These are phyloP conservation scores for Solanum hybrid DNA, from an alignment of 305 asterid species.

Conservation along the genomic window DNA sequence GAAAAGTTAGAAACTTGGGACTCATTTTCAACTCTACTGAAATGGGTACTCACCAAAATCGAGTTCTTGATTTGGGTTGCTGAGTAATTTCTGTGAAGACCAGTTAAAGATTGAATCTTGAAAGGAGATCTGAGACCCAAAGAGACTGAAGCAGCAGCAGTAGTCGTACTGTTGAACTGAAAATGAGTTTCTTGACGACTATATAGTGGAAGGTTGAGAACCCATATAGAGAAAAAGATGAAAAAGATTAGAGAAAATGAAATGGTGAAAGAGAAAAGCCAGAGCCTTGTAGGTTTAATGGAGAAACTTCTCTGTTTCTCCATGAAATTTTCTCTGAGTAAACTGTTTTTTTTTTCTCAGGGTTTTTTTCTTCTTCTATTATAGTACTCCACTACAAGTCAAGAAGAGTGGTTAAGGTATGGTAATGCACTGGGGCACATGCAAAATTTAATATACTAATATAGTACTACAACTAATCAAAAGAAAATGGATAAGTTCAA, in stretches of 20 bases:
- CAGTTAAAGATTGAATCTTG: conserved; percentile 12
- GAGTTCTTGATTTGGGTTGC: conserved; percentile 17
- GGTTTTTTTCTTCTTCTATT: background rate
- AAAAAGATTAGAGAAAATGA: conserved; percentile 38
- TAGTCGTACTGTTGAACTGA: conserved; percentile 17
- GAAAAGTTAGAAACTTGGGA: conserved; percentile 17
- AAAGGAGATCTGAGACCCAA: background rate
- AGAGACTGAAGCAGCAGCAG: background rate
- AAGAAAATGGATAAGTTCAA: background rate
- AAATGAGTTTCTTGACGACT: conserved; percentile 23
- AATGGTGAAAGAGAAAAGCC: conserved; percentile 43
- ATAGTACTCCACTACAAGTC: background rate
- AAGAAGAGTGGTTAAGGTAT: background rate
- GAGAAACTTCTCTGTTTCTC: conserved; percentile 66
- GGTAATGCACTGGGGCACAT: background rate
- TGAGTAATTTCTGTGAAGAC: conserved; percentile 16
- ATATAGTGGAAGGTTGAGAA: conserved; percentile 31
- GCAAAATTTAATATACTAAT: background rate
- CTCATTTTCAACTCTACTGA: conserved; percentile 9
- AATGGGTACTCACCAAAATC: conserved; percentile 12
- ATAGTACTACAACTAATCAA: background rate
- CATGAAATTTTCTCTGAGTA: conserved; percentile 17
- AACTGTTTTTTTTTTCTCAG: background rate
- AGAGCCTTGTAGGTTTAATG: conserved; percentile 35
- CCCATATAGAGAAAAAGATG: conserved; percentile 46